Percentiles rank a stretch among this genome's conserved stretches.
Conservation (phyloP, 768 basidiomycete genomes). For the Rhodotorula toruloides region DNA sequence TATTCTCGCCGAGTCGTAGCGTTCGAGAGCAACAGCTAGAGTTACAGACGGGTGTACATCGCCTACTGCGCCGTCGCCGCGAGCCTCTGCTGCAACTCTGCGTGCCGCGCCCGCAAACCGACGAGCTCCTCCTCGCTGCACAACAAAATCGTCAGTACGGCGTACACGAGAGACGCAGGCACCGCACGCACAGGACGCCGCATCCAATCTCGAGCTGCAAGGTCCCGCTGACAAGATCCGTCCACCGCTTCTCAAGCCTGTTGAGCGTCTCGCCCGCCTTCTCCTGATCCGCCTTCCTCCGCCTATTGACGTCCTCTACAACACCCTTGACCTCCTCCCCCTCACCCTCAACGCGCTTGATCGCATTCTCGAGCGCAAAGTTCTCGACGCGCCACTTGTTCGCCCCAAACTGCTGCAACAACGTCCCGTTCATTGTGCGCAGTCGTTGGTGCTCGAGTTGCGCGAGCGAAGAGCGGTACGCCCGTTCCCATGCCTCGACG, state of each 20-base stretch:
- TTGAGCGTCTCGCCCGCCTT: slow-evolving; percentile 29
- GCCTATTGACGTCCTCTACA: slow-evolving; percentile 36
- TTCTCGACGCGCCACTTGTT: slow-evolving; percentile 38
- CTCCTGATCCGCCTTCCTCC: slow-evolving; percentile 35
- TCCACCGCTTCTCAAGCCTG: slow-evolving; percentile 35
- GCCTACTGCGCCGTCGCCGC: slow-evolving; percentile 3
- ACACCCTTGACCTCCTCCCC: slow-evolving; percentile 19
- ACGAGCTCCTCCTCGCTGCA: slow-evolving; percentile 31
- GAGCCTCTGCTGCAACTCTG: slow-evolving; percentile 23
- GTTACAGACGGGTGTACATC: background rate
- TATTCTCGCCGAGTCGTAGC: background rate
- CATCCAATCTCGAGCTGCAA: slow-evolving; percentile 39
- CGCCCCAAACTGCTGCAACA: slow-evolving; percentile 31
- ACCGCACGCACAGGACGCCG: slow-evolving; percentile 28
- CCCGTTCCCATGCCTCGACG: slow-evolving; percentile 35
- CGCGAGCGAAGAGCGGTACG: slow-evolving; percentile 27
- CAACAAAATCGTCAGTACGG: background rate
- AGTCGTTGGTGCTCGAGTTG: slow-evolving; percentile 39
- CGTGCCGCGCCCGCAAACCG: slow-evolving; percentile 26
- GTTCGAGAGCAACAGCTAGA: background rate
- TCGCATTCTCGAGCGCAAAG: slow-evolving; percentile 37
- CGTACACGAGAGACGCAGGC: background rate
- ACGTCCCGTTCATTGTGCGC: slow-evolving; percentile 31
- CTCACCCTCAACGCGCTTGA: slow-evolving; percentile 30
- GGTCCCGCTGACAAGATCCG: slow-evolving; percentile 25